Evolutionary conservation across 768 basidiomycete genomes (phyloP).

Genomic region (Amanita inopinata): DNA sequence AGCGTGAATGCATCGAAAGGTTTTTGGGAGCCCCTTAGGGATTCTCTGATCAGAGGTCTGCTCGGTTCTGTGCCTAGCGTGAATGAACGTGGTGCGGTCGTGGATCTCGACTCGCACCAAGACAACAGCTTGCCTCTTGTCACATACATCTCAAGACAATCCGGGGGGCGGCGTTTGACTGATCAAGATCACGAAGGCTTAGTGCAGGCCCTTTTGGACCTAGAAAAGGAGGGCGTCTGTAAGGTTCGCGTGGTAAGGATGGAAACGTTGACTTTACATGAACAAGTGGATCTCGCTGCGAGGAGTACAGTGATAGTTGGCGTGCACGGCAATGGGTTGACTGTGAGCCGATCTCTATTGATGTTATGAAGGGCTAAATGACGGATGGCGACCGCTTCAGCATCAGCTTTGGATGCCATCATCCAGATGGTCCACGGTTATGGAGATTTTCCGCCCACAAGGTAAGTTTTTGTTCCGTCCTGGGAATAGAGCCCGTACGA

Average conservation of each 20-base stretch:
- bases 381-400: conserved; percentile 9
- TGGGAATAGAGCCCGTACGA: background rate
- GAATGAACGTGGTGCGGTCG: conserved; percentile 11
- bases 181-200: conserved; percentile 39
- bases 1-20: conserved; percentile 16
- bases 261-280: conserved; percentile 40
- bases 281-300: conserved; percentile 52
- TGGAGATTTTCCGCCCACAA: conserved; percentile 57
- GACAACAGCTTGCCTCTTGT: conserved; percentile 20
- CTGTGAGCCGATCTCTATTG: conserved; percentile 20
- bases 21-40: conserved; percentile 28
- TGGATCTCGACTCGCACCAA: conserved; percentile 9
- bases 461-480: conserved; percentile 23
- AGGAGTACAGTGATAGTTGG: conserved; percentile 59
- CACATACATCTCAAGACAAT: conserved; percentile 58
- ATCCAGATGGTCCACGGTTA: conserved; percentile 52
- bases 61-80: conserved; percentile 23
- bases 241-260: conserved; percentile 31
- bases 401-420: conserved; percentile 62
- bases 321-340: conserved; percentile 64
- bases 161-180: conserved; percentile 27
- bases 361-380: background rate
- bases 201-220: conserved; percentile 33
- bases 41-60: conserved; percentile 18
- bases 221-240: conserved; percentile 42